Evolutionary conservation across 2,329 filamentous ascomycete genomes (phyloP), one percentile per base, ranked within the genome.

Genomic region (Stemphylium vesicarium): DNA sequence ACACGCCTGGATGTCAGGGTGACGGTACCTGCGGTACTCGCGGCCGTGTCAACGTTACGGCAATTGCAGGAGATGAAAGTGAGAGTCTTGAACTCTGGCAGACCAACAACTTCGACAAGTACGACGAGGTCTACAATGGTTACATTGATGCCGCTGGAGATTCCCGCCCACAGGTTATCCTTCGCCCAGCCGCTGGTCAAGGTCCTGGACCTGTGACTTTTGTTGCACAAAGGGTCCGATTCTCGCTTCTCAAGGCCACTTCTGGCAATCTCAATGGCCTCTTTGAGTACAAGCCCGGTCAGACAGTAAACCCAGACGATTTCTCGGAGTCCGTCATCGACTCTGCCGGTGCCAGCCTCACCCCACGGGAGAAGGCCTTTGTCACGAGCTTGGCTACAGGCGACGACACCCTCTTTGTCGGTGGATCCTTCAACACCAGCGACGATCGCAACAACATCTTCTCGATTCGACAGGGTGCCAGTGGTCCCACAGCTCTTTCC

Each of bases 81-180:
- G 80, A 84, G 4, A 82, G 85, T 24, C 85, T 82, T 0, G 82
- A 84, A 0, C 79, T 97, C 7, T 96, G 85, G 72, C 95, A 99
- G 76, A 96, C 93, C 15, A 99, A 99, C 77, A 85, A 96, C 72
- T 96, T 88, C 74, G 94, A 98, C 80, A 99, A 99, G 76, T 98
- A 96, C 70, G 95, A 99, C 71, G 88, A 91, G 64, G 87, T 99
- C 54, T 96, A 92, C 77, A 89, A 88, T 62, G 95, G 93, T 41
- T 87, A 87, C 62, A 86, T 99, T 49, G 92, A 98, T 70, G 87
- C 88, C 49, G 87, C 84, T 48, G 88, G 85, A 59, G 84, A 83
- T 16, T 97, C 97, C 80, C 87, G 87, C 37, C 92, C 94, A 12
- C 85, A 85, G 4, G 87, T 99, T 47, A 96, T 90, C 0, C 79